Conservation (phyloP, 768 basidiomycete species). For the Agaricus blazei region DNA sequence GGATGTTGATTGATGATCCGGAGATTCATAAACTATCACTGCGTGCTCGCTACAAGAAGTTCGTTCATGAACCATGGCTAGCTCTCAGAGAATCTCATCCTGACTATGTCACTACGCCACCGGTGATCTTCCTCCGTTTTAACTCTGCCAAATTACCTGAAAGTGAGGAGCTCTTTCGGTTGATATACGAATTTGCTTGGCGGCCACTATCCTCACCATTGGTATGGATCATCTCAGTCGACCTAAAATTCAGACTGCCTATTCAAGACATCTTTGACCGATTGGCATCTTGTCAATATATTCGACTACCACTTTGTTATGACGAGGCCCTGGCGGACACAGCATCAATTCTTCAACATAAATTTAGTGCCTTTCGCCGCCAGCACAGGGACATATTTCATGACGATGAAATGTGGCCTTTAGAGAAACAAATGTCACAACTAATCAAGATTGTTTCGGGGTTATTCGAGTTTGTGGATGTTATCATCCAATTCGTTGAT, state of each 20-base stretch:
- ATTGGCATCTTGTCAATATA: neutral
- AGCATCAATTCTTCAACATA: neutral
- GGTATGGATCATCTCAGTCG: neutral
- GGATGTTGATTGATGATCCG: slow-evolving; percentile 14
- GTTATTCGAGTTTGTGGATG: neutral
- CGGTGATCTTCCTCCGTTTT: neutral
- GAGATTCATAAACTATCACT: slow-evolving; percentile 15
- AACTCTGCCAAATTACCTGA: neutral
- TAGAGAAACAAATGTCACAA: neutral
- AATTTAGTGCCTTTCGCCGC: neutral
- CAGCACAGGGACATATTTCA: neutral
- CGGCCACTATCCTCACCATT: neutral
- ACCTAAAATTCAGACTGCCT: neutral
- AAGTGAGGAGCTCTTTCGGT: neutral
- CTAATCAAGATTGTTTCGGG: neutral
- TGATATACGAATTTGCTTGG: neutral
- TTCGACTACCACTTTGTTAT: neutral
- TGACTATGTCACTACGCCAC: neutral
- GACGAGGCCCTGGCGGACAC: neutral
- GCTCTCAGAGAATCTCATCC: slow-evolving; percentile 6
- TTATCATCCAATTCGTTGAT: neutral
- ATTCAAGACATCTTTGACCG: neutral
- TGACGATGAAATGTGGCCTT: neutral
- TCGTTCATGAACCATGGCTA: slow-evolving; percentile 18
- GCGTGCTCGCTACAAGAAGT: slow-evolving; percentile 14